These are phyloP conservation scores for Durusdinium trenchii DNA, from an alignment of 73 alveolate species.

Conservation along the genomic window DNA sequence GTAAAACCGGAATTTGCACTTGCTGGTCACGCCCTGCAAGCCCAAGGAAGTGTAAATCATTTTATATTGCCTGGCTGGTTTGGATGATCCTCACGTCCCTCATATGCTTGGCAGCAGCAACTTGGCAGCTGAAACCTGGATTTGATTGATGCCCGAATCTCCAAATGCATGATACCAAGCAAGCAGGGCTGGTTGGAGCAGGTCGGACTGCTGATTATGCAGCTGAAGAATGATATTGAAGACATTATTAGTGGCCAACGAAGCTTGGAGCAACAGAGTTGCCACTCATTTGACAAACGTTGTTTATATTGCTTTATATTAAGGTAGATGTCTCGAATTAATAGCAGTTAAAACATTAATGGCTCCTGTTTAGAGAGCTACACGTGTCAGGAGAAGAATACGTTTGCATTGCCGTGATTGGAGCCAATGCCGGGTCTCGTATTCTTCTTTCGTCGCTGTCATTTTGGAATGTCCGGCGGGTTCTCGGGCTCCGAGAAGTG, in stretches of 20 bases:
- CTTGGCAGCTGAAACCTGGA: not conserved
- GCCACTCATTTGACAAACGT: not conserved
- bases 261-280: not conserved
- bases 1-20: not conserved
- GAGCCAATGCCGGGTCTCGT: not conserved
- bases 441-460: not conserved
- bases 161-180: not conserved
- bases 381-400: conserved; percentile 29
- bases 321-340: not conserved
- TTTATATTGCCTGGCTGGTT: conserved; percentile 10
- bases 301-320: not conserved
- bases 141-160: too few relatives aligned
- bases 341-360: too few relatives aligned
- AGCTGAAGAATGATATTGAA: conserved; percentile 51
- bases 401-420: conserved; percentile 16
- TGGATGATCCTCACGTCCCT: conserved; percentile 52
- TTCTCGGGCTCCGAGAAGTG: not conserved
- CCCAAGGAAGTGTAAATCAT: conserved; percentile 7
- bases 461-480: not conserved
- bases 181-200: not conserved
- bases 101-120: conserved; percentile 55
- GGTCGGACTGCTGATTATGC: conserved; percentile 51
- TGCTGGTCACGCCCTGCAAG: not conserved
- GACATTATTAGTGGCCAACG: conserved; percentile 63
- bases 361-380: too few relatives aligned